A percentile compares a stretch with the other conserved stretches of the same genome.
Evolutionary conservation across 228 moss, liverwort and hornwort species (phyloP).

Genomic region (Sphagnum magellanicum): DNA sequence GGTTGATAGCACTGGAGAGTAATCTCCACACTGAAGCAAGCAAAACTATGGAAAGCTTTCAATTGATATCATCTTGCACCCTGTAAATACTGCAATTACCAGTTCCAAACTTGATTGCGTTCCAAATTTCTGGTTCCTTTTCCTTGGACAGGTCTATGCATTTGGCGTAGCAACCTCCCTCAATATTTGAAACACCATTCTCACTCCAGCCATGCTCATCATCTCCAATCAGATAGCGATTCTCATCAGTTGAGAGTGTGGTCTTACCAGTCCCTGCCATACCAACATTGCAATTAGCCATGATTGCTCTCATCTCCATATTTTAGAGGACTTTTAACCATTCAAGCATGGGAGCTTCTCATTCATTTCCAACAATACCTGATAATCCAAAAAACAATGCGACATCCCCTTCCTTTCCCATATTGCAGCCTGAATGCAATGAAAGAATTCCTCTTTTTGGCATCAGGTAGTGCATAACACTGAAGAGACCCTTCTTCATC

Average conservation of each 20-base stretch:
- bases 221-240: constrained; percentile 88
- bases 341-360: constrained; percentile 52
- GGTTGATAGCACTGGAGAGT: no score
- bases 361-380: constrained; percentile 95
- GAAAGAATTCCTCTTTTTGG: constrained; percentile 99
- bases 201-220: constrained; percentile 97
- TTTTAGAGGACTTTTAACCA: constrained; percentile 6
- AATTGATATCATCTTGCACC: no score
- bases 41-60: no score
- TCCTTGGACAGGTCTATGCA: constrained; percentile 83
- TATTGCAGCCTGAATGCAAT: constrained; percentile 99
- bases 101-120: constrained; percentile 97
- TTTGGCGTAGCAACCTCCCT: constrained; percentile 98
- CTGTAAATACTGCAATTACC: constrained; percentile 22
- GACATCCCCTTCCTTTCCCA: constrained; percentile 99
- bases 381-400: constrained; percentile 99
- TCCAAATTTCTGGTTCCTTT: constrained; percentile 95
- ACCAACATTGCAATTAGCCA: background rate
- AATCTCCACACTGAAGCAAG: no score
- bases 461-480: constrained; percentile 99
- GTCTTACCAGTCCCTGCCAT: constrained; percentile 95
- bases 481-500: constrained; percentile 99
- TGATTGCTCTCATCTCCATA: background rate
- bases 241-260: constrained; percentile 86
- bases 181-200: constrained; percentile 87